A percentile compares a stretch with the other conserved stretches of the same genome.
These are phyloP conservation scores for Gloeostereum incarnatum DNA, from an alignment of 768 basidiomycete genomes.

Conservation along the genomic window DNA sequence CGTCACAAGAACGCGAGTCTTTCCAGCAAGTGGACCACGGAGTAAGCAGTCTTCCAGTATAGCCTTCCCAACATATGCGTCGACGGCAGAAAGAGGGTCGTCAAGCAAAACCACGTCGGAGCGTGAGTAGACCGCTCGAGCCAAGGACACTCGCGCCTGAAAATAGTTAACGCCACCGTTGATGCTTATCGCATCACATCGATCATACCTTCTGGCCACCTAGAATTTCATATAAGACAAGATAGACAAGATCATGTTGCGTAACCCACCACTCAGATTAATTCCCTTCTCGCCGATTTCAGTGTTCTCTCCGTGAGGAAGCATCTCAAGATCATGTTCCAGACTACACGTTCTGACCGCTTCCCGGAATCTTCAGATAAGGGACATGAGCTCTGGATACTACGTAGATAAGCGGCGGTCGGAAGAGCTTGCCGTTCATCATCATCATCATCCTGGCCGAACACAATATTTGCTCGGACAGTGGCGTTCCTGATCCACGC, in stretches of 20 bases:
- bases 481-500: constrained; percentile 66
- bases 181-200: neutral
- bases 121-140: constrained; percentile 66
- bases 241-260: neutral
- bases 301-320: constrained; percentile 61
- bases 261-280: constrained; percentile 43
- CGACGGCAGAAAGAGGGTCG: constrained; percentile 75
- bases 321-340: constrained; percentile 59
- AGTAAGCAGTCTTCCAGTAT: constrained; percentile 56
- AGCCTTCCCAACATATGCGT: constrained; percentile 64
- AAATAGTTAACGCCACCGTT: neutral
- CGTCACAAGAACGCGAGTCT: constrained; percentile 56
- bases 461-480: constrained; percentile 64
- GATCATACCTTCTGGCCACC: constrained; percentile 10
- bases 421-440: constrained; percentile 22
- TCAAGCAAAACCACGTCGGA: constrained; percentile 76
- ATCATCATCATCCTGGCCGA: constrained; percentile 59
- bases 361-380: constrained; percentile 34
- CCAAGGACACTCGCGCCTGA: constrained; percentile 67
- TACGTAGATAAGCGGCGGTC: neutral
- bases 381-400: neutral
- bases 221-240: neutral
- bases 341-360: constrained; percentile 60
- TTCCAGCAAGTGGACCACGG: constrained; percentile 37
- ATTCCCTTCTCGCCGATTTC: constrained; percentile 78